These are phyloP conservation scores for Amorphotheca resinae DNA, from an alignment of 495 filamentous ascomycete species.

Conservation along the genomic window DNA sequence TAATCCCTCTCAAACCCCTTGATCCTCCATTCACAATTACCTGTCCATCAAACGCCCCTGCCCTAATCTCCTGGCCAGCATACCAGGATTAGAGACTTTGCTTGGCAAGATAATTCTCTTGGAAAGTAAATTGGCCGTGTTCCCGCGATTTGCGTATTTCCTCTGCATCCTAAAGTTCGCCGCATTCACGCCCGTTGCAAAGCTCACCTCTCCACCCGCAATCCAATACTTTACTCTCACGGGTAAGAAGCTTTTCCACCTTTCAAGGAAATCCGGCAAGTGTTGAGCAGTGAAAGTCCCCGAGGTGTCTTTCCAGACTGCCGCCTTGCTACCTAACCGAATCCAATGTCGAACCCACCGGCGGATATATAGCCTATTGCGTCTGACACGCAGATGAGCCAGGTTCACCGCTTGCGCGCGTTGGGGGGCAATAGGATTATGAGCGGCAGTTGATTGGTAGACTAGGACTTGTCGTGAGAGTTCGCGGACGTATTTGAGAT, in stretches of 20 bases:
- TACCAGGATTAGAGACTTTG: too few relatives aligned
- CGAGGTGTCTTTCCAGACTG: slow-evolving; percentile 4
- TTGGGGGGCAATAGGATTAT: background rate
- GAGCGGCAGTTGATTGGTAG: background rate
- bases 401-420: slow-evolving; percentile 5
- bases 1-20: too few relatives aligned
- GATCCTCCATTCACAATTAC: too few relatives aligned
- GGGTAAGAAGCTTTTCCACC: slow-evolving; percentile 21
- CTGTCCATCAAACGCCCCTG: too few relatives aligned
- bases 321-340: slow-evolving; percentile 10
- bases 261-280: slow-evolving; percentile 21
- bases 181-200: slow-evolving; percentile 3
- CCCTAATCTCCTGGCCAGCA: too few relatives aligned
- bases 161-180: background rate
- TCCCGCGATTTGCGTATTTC: background rate
- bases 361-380: slow-evolving; percentile 17
- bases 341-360: slow-evolving; percentile 21
- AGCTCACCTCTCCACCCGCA: slow-evolving; percentile 16
- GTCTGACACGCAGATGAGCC: slow-evolving; percentile 4
- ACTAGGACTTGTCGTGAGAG: background rate
- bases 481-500: background rate
- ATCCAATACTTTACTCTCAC: slow-evolving; percentile 16
- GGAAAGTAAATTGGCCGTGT: background rate
- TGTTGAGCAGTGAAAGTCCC: slow-evolving; percentile 13
- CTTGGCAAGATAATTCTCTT: background rate